A percentile compares a stretch with the other conserved stretches of the same genome.
These are phyloP conservation scores for Rhodotorula toruloides DNA, from an alignment of 768 basidiomycete species.

Conservation along the genomic window DNA sequence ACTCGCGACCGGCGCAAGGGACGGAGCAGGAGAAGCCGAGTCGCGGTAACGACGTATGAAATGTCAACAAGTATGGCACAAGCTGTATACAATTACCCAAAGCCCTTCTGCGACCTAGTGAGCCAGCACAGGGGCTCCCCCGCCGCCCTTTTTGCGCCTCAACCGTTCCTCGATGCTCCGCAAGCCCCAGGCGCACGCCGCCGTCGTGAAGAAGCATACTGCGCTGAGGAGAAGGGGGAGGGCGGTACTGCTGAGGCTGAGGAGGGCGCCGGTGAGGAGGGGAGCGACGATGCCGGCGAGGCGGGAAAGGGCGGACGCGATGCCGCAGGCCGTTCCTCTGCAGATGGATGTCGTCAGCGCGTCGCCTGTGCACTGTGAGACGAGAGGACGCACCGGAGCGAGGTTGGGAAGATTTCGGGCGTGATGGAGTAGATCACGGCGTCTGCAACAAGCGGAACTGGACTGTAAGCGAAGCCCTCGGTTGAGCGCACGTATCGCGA, in stretches of 20 bases:
- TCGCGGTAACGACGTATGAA: too few relatives aligned
- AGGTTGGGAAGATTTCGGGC: slow-evolving; percentile 77
- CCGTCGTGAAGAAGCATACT: slow-evolving; percentile 32
- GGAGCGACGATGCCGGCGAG: slow-evolving; percentile 51
- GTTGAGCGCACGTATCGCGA: too few relatives aligned
- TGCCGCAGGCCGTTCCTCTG: slow-evolving; percentile 80
- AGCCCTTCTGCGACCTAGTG: too few relatives aligned
- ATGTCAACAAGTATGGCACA: too few relatives aligned
- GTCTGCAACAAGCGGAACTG: slow-evolving; percentile 3
- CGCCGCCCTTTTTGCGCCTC: not conserved
- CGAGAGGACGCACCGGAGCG: slow-evolving; percentile 9
- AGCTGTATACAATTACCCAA: too few relatives aligned
- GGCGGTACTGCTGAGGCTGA: slow-evolving; percentile 20
- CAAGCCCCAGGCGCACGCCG: slow-evolving; percentile 30
- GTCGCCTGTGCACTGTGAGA: not conserved
- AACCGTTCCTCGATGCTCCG: slow-evolving; percentile 1
- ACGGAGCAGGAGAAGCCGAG: too few relatives aligned
- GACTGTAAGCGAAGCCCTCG: slow-evolving; percentile 38
- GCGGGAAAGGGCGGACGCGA: slow-evolving; percentile 77
- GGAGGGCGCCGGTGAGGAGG: slow-evolving; percentile 39
- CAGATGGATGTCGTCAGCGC: slow-evolving; percentile 46
- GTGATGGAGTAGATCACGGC: slow-evolving; percentile 58
- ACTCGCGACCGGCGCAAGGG: too few relatives aligned
- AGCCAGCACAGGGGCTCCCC: too few relatives aligned
- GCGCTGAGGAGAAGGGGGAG: slow-evolving; percentile 37